Conservation (phyloP, 1,284 basidiomycete genomes). For the Athelia psychrophila region DNA sequence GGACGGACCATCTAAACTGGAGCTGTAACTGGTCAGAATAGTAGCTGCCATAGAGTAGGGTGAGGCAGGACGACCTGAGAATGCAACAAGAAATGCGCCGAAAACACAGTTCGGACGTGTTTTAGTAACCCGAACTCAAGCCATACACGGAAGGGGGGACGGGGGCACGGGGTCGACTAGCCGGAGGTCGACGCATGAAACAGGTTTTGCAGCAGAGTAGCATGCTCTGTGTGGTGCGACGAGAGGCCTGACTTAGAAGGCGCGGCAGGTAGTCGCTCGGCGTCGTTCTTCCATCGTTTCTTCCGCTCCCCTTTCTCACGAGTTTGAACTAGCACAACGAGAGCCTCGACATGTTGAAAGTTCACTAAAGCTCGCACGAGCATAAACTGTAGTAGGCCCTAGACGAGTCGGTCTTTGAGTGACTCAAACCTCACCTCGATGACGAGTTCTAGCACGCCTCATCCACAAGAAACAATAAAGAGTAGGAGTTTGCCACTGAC, state of each 20-base stretch:
- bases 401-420: too few relatives aligned
- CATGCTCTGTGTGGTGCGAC: background rate
- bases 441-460: conserved; percentile 46
- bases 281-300: too few relatives aligned
- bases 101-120: too few relatives aligned
- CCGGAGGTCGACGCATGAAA: too few relatives aligned
- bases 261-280: too few relatives aligned
- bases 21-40: conserved; percentile 24
- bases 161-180: too few relatives aligned
- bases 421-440: conserved; percentile 15
- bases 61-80: conserved; percentile 65
- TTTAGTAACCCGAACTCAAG: background rate
- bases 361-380: too few relatives aligned
- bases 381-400: too few relatives aligned
- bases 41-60: conserved; percentile 46
- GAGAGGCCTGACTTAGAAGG: background rate
- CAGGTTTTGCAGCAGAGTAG: background rate
- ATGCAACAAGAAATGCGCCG: conserved; percentile 18
- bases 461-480: conserved; percentile 43
- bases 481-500: conserved; percentile 6
- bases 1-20: conserved; percentile 51
- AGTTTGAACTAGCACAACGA: too few relatives aligned
- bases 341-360: too few relatives aligned
- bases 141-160: too few relatives aligned
- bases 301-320: too few relatives aligned